A percentile compares a stretch with the other conserved stretches of the same genome.
phyloP scores from a whole-genome alignment of 768 basidiomycete genomes.

The Calocera cornea region DNA sequence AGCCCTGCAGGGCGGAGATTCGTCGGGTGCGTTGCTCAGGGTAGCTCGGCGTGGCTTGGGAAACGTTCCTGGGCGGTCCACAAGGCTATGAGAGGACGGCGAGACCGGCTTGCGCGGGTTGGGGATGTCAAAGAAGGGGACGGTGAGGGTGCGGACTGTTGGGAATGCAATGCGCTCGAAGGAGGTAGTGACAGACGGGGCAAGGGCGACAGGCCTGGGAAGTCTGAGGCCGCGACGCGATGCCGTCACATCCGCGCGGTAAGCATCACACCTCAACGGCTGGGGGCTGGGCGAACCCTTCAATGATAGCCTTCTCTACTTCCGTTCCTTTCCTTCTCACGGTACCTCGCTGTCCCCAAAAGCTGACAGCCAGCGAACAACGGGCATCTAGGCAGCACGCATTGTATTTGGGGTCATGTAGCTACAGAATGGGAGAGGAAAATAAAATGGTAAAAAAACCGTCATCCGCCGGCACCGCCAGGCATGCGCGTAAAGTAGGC shows the following conservation, averaged over 20 bases:
- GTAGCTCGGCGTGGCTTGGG: not conserved
- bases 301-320: no score
- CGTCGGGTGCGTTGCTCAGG: not conserved
- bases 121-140: not conserved
- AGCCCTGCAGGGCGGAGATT: not conserved
- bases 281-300: no score
- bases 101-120: slow-evolving; percentile 5
- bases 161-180: not conserved
- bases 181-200: not conserved
- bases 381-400: not conserved
- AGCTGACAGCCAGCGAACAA: not conserved
- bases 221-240: not conserved
- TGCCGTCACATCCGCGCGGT: not conserved
- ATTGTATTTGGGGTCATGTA: slow-evolving; percentile 2
- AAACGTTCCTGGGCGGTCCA: not conserved
- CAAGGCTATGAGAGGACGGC: not conserved
- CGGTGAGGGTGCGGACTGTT: not conserved
- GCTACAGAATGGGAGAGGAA: not conserved
- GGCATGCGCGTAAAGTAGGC: not conserved
- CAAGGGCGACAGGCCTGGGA: not conserved
- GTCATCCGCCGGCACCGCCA: not conserved
- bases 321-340: no score
- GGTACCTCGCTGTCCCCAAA: no score
- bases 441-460: not conserved
- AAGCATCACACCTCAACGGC: no score